Conservation (phyloP, 1,284 basidiomycete species). For the Ustilago esculenta region DNA sequence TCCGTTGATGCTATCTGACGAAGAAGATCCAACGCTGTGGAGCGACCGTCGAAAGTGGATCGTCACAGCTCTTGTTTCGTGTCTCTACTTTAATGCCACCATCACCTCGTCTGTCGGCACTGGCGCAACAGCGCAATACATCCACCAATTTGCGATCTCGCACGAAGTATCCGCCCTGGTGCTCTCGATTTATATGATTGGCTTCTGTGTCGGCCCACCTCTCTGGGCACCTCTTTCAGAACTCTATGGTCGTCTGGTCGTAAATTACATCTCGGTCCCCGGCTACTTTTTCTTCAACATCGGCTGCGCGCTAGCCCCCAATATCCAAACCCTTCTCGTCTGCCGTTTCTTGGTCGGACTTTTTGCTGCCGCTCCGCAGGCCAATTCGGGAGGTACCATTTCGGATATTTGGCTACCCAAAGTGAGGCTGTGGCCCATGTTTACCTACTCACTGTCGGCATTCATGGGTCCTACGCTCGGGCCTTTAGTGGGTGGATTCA, state of each 20-base stretch:
- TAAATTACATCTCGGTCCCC: conserved; percentile 45
- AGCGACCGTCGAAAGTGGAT: conserved; percentile 28
- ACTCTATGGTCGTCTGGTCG: conserved; percentile 44
- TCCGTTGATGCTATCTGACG: conserved; percentile 21
- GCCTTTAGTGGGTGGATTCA: conserved; percentile 29
- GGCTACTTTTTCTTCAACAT: conserved; percentile 50
- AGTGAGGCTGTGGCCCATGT: conserved; percentile 45
- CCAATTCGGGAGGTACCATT: conserved; percentile 39
- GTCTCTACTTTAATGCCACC: conserved; percentile 36
- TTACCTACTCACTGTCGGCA: conserved; percentile 41
- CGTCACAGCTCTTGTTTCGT: conserved; percentile 34
- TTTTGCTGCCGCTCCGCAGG: conserved; percentile 44
- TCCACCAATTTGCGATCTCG: conserved; percentile 27
- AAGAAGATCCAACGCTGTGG: conserved; percentile 42
- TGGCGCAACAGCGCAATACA: conserved; percentile 35
- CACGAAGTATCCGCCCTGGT: conserved; percentile 31
- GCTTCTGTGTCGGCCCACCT: conserved; percentile 51
- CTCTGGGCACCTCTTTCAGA: conserved; percentile 53
- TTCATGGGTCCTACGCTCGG: conserved; percentile 45
- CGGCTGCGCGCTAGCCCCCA: conserved; percentile 42
- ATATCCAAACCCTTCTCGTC: conserved; percentile 42
- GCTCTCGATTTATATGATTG: conserved; percentile 47
- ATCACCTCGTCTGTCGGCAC: conserved; percentile 41
- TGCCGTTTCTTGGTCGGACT: conserved; percentile 47
- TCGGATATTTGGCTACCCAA: conserved; percentile 34